Evolutionary conservation across 345 rosid genomes (phyloP).

Genomic region (Microcos paniculata): DNA sequence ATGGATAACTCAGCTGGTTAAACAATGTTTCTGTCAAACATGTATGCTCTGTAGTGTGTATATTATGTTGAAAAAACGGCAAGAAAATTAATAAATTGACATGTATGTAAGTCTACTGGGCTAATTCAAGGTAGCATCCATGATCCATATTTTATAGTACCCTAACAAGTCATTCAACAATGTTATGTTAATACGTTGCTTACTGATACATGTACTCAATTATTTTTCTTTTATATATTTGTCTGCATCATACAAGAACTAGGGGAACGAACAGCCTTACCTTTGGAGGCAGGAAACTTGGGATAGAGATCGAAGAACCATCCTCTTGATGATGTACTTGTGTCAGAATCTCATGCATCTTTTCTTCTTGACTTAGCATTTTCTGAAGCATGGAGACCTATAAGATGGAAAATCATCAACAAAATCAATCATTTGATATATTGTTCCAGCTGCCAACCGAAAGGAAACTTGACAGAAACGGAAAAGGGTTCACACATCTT

Average conservation of each 20-base stretch:
- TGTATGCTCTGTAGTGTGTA: too few species aligned
- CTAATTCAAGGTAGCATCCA: neutral
- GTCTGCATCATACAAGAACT: neutral
- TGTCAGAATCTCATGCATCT: conserved; percentile 65
- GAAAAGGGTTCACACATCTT: neutral
- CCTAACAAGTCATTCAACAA: neutral
- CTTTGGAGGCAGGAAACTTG: conserved; percentile 81
- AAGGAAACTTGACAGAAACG: neutral
- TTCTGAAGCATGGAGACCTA: conserved; percentile 71
- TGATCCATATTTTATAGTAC: too few species aligned
- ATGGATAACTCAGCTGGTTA: neutral
- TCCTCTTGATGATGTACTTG: conserved; percentile 42
- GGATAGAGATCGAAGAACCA: conserved; percentile 50
- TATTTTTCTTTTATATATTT: neutral
- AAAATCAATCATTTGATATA: conserved; percentile 1
- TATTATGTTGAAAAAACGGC: conserved; percentile 3
- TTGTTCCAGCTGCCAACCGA: neutral
- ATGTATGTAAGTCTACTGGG: neutral
- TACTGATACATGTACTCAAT: neutral
- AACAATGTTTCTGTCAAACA: too few species aligned
- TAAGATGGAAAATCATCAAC: neutral
- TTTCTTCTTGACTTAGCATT: conserved; percentile 82
- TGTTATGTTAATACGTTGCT: neutral
- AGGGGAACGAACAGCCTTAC: conserved; percentile 27
- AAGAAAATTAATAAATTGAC: neutral